Evolutionary conservation across 1,139 yeast genomes (phyloP), one percentile per base, ranked within the genome.

Genomic region (Eremothecium cymbalariae): DNA sequence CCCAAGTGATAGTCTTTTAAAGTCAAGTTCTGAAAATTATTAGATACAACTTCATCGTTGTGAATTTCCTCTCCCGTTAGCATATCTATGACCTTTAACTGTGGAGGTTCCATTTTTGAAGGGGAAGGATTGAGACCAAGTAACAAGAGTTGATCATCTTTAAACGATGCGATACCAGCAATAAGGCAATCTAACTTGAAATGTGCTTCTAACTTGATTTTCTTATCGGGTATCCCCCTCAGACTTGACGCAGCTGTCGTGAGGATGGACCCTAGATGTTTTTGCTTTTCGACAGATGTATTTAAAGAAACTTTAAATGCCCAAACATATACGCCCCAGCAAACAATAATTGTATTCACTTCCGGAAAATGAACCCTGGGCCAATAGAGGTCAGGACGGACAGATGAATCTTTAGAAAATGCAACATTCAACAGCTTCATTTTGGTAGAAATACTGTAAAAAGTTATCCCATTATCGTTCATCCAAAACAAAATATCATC

Each of bases 261-360:
- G 9, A 79, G 45, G 3, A 72, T 49, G 5, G 58, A 46, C 22
- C 57, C 60, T 33, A 58, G 40, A 31, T 51, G 39, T 15, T 41
- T 33, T 13, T 42, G 21, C 13, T 36, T 34, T 7, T 38, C 43
- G 4, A 39, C 26, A 24, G 46, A 26, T 20, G 38, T 49, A 25
- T 36, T 23, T 6, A 41, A 50, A 33, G 40, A 62, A 3, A 81
- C 64, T 46, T 79, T 68, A 29, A 88, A 62, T 24, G 73, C 65
- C 94, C 95, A 88, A 1, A 90, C 65, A 42, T 76, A 71, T 44
- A 74, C 69, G 3, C 76, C 84, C 98, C 98, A 90, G 0, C 88
- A 95, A 24, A 90, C 68, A 3, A 83, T 60, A 4, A 86, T 63
- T 34, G 86, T 59, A 50, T 81, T 81, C 1, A 70, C 62, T 45